These are phyloP conservation scores for Brassica rapa DNA, from an alignment of 345 rosid species.

Conservation along the genomic window DNA sequence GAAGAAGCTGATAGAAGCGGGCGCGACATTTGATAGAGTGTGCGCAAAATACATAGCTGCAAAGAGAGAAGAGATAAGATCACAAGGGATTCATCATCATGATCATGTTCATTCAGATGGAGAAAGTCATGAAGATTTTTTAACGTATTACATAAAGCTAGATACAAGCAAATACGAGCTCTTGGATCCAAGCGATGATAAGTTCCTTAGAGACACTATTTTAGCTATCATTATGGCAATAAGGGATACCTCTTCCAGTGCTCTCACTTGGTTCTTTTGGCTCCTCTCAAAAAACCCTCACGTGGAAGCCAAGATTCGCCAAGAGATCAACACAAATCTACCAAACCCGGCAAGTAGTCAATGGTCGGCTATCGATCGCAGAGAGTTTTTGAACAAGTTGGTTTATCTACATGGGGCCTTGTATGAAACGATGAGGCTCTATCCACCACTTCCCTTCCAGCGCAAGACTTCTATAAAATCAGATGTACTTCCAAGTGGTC, in stretches of 20 bases:
- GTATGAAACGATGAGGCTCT: conserved; percentile 39
- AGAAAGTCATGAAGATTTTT: conserved; percentile 6
- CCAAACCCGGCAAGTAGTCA: neutral
- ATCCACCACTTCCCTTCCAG: conserved; percentile 32
- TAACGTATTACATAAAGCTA: neutral
- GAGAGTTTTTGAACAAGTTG: conserved; percentile 13
- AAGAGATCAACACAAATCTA: neutral
- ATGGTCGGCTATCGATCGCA: neutral
- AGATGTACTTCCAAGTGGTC: conserved; percentile 43
- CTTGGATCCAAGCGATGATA: conserved; percentile 24
- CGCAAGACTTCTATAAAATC: conserved; percentile 3
- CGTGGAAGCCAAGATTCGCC: conserved; percentile 35
- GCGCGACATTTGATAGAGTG: neutral
- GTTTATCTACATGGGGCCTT: conserved; percentile 41
- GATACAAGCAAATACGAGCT: conserved; percentile 10
- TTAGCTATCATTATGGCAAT: conserved; percentile 48
- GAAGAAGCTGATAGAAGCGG: conserved; percentile 47
- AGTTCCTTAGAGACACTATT: conserved; percentile 47
- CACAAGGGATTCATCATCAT: neutral
- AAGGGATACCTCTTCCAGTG: conserved; percentile 25
- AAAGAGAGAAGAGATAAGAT: conserved; percentile 31
- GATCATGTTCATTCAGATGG: conserved; percentile 16
- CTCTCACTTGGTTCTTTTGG: conserved; percentile 54
- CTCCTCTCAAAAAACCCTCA: conserved; percentile 39
- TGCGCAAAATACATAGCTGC: neutral